A percentile compares a stretch with the other conserved stretches of the same genome.
These are phyloP conservation scores for Amylocarpus encephaloides DNA, from an alignment of 2,329 filamentous ascomycete species.

Conservation along the genomic window DNA sequence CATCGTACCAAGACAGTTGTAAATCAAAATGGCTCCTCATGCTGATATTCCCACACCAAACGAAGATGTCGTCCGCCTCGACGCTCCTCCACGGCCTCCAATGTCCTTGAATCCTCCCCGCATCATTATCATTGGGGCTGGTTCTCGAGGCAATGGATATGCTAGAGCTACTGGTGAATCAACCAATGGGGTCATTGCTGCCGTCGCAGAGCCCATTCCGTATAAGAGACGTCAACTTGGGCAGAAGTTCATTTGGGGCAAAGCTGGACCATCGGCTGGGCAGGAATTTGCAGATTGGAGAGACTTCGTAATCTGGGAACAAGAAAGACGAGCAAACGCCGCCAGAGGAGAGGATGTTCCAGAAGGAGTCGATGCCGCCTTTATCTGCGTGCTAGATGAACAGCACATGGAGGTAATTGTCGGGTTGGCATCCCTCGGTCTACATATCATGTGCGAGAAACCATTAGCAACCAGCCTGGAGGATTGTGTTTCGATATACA, in stretches of 20 bases:
- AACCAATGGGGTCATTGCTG: slow-evolving; percentile 62
- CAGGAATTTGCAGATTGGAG: slow-evolving; percentile 70
- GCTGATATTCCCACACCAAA: slow-evolving; percentile 17
- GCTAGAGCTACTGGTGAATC: slow-evolving; percentile 59
- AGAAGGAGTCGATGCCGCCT: slow-evolving; percentile 47
- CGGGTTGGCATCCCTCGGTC: slow-evolving; percentile 59
- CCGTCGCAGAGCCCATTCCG: slow-evolving; percentile 72
- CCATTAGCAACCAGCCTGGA: slow-evolving; percentile 73
- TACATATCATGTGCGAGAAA: slow-evolving; percentile 95
- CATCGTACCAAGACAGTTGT: not conserved
- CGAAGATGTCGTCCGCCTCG: slow-evolving; percentile 19
- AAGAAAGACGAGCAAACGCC: slow-evolving; percentile 48
- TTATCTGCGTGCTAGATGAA: slow-evolving; percentile 78
- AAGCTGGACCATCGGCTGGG: slow-evolving; percentile 43
- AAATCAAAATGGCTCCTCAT: slow-evolving; percentile 24
- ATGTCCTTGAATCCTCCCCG: slow-evolving; percentile 47
- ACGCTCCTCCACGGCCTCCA: slow-evolving; percentile 24
- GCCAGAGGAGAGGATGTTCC: slow-evolving; percentile 40
- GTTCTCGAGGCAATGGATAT: slow-evolving; percentile 71
- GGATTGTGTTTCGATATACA: slow-evolving; percentile 73
- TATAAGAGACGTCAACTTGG: slow-evolving; percentile 73
- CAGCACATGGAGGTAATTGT: slow-evolving; percentile 77
- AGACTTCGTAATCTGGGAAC: slow-evolving; percentile 70
- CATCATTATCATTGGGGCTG: slow-evolving; percentile 76
- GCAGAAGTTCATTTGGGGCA: slow-evolving; percentile 65